Percentiles rank a stretch among this genome's conserved stretches.
phyloP scores from a whole-genome alignment of 768 basidiomycete genomes.

The Leccinum variicolor region DNA sequence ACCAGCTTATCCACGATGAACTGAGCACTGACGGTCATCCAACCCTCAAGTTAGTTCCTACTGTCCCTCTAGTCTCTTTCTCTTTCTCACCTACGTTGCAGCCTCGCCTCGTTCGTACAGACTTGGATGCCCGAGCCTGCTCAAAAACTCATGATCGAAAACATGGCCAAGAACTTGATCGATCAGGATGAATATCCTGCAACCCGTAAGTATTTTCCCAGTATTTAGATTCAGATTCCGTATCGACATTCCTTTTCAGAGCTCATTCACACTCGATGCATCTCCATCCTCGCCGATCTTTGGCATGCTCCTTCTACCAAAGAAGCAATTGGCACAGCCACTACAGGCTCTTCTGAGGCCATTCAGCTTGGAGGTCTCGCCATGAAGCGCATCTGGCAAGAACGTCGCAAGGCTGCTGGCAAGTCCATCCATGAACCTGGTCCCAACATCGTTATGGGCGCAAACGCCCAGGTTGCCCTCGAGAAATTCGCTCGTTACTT shows the following conservation, averaged over 20 bases:
- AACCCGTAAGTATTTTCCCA: slow-evolving; percentile 35
- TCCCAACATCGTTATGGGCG: slow-evolving; percentile 62
- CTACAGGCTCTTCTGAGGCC: slow-evolving; percentile 68
- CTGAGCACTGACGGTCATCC: slow-evolving; percentile 53
- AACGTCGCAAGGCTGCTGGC: slow-evolving; percentile 58
- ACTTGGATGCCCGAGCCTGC: slow-evolving; percentile 59
- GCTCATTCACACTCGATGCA: slow-evolving; percentile 42
- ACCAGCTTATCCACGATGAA: slow-evolving; percentile 65
- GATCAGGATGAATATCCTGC: slow-evolving; percentile 71
- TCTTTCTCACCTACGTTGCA: slow-evolving; percentile 8
- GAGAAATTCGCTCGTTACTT: slow-evolving; percentile 71
- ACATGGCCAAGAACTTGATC: slow-evolving; percentile 64
- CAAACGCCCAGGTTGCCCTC: slow-evolving; percentile 67
- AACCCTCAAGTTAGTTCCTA: slow-evolving; percentile 41
- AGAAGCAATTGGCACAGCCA: slow-evolving; percentile 64
- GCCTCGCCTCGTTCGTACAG: slow-evolving; percentile 63
- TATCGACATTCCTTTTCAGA: slow-evolving; percentile 21
- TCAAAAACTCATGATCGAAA: slow-evolving; percentile 58
- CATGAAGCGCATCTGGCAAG: slow-evolving; percentile 71
- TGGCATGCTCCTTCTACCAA: slow-evolving; percentile 60
- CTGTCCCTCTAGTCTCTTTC: neutral
- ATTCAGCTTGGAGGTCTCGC: slow-evolving; percentile 72
- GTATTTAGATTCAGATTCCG: neutral
- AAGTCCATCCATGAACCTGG: slow-evolving; percentile 66
- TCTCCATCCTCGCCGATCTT: slow-evolving; percentile 61